These are phyloP conservation scores for Mycotypha africana DNA, from an alignment of 371 early-diverging fungal genomes.

Conservation along the genomic window DNA sequence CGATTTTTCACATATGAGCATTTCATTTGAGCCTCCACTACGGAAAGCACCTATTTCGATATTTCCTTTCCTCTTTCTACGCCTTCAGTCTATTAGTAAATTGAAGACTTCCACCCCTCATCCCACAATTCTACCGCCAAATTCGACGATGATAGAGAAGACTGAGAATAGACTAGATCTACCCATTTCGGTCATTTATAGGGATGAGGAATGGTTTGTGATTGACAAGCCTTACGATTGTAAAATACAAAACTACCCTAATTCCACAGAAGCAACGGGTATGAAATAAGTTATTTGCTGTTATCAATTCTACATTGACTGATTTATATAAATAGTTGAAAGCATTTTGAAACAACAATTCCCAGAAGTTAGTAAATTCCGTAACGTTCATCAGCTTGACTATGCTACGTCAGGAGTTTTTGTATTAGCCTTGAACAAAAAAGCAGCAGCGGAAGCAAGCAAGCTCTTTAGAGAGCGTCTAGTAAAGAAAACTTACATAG, in stretches of 20 bases:
- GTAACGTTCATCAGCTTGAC: slow-evolving; percentile 40
- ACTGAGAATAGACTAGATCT: neutral
- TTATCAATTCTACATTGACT: no score
- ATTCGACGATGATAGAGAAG: no score
- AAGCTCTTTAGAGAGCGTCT: slow-evolving; percentile 27
- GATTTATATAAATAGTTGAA: slow-evolving; percentile 6
- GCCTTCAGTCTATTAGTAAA: no score
- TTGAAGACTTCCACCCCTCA: no score
- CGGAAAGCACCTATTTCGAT: no score
- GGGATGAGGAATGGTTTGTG: slow-evolving; percentile 19
- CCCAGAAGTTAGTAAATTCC: slow-evolving; percentile 19
- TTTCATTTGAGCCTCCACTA: no score
- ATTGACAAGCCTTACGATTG: slow-evolving; percentile 27
- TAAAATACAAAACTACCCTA: slow-evolving; percentile 17
- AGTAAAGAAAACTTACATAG: slow-evolving; percentile 42
- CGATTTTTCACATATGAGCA: no score
- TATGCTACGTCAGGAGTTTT: slow-evolving; percentile 38
- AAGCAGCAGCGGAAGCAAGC: slow-evolving; percentile 25
- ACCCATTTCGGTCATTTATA: slow-evolving; percentile 8
- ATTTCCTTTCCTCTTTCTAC: no score
- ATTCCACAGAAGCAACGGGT: slow-evolving; percentile 13
- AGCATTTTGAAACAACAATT: slow-evolving; percentile 17
- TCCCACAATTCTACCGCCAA: no score
- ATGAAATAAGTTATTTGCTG: no score
- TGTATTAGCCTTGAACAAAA: slow-evolving; percentile 31